A percentile compares a stretch with the other conserved stretches of the same genome.
These are phyloP conservation scores for Ophiocordyceps camponoti-floridani DNA, from an alignment of 2,329 filamentous ascomycete species.

Conservation along the genomic window DNA sequence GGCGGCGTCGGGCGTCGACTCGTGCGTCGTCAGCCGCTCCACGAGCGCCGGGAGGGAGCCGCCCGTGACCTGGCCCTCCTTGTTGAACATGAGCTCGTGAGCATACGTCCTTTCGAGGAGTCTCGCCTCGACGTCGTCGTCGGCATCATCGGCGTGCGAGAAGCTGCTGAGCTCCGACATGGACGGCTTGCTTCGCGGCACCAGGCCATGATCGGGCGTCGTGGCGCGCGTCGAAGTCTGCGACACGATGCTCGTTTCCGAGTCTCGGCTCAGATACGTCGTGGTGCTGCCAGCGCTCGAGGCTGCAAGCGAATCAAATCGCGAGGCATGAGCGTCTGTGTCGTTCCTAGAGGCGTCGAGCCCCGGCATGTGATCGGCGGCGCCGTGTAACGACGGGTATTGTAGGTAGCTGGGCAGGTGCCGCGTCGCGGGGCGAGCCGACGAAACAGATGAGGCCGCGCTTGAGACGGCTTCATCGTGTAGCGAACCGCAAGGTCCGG, in stretches of 20 bases:
- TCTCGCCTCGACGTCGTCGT: slow-evolving; percentile 68
- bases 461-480: slow-evolving; percentile 23
- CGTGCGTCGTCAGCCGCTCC: slow-evolving; percentile 85
- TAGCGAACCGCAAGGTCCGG: slow-evolving; percentile 23
- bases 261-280: slow-evolving; percentile 65
- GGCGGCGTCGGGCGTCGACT: slow-evolving; percentile 76
- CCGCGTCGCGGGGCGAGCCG: slow-evolving; percentile 30
- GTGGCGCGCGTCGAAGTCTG: slow-evolving; percentile 75
- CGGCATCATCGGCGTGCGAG: slow-evolving; percentile 52
- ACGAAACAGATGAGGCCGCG: slow-evolving; percentile 26
- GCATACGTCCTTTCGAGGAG: slow-evolving; percentile 85
- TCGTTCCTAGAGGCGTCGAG: slow-evolving; percentile 28
- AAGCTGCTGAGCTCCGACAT: slow-evolving; percentile 52
- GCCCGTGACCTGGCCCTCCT: slow-evolving; percentile 86
- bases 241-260: slow-evolving; percentile 63
- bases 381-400: not conserved
- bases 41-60: slow-evolving; percentile 80
- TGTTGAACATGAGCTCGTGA: slow-evolving; percentile 83
- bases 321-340: slow-evolving; percentile 32
- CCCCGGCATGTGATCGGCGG: slow-evolving; percentile 10
- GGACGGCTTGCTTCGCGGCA: slow-evolving; percentile 40
- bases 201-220: slow-evolving; percentile 51
- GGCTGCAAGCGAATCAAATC: slow-evolving; percentile 52
- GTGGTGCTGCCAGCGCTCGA: slow-evolving; percentile 64
- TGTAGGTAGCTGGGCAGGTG: slow-evolving; percentile 28